Conservation (phyloP, 371 early-diverging fungal species). For the Mucor saturninus region DNA sequence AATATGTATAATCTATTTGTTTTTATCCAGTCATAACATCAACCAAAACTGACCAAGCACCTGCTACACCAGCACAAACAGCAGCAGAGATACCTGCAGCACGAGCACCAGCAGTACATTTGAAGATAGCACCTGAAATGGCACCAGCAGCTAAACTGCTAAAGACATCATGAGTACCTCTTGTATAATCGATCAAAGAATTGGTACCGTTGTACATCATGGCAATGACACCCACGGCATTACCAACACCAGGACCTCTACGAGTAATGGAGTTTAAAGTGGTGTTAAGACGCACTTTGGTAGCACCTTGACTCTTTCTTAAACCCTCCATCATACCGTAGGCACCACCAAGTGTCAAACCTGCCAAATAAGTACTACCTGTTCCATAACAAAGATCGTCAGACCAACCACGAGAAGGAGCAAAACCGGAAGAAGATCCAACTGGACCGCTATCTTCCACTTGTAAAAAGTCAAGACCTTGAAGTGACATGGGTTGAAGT, state of each 20-base stretch:
- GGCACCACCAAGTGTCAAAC: conserved; percentile 80
- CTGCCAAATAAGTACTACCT: conserved; percentile 80
- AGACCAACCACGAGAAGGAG: conserved; percentile 81
- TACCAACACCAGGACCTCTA: conserved; percentile 87
- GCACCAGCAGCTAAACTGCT: conserved; percentile 79
- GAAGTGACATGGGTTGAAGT: conserved; percentile 64
- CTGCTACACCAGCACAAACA: conserved; percentile 63
- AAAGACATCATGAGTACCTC: conserved; percentile 70
- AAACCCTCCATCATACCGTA: conserved; percentile 83
- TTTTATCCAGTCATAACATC: conserved; percentile 14
- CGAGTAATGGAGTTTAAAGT: conserved; percentile 85
- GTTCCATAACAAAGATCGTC: conserved; percentile 91
- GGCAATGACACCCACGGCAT: conserved; percentile 82
- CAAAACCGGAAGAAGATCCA: conserved; percentile 40
- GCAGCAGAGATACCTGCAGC: conserved; percentile 61
- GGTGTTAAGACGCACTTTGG: conserved; percentile 80
- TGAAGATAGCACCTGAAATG: conserved; percentile 79
- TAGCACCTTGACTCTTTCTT: conserved; percentile 58
- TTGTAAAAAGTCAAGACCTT: conserved; percentile 65
- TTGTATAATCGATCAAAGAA: conserved; percentile 65
- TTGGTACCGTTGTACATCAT: conserved; percentile 82
- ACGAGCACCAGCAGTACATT: conserved; percentile 67
- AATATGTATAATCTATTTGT: background rate
- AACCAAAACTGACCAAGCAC: conserved; percentile 51
- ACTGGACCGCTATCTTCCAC: conserved; percentile 48